Percentiles rank a stretch among this genome's conserved stretches.
These are phyloP conservation scores for Tolypocladium tropicale DNA, from an alignment of 2,329 filamentous ascomycete genomes.

Conservation along the genomic window DNA sequence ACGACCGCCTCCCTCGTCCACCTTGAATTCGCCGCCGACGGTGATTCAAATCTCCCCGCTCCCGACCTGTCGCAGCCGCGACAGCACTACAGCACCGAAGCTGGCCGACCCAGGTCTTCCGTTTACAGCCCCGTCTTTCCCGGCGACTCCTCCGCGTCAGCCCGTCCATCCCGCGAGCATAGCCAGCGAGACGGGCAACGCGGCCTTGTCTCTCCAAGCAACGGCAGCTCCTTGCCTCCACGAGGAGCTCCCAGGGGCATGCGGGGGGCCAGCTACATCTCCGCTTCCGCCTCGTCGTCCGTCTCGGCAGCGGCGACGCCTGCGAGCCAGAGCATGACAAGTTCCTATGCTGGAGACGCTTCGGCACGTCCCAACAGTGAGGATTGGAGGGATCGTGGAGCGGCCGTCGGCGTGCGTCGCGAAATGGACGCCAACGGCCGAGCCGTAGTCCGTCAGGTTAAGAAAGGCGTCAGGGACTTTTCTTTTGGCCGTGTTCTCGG, in stretches of 20 bases:
- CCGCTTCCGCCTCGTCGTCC: conserved; percentile 26
- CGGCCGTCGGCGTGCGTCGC: conserved; percentile 72
- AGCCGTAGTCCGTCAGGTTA: conserved; percentile 71
- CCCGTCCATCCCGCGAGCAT: conserved; percentile 49
- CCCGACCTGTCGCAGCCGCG: conserved; percentile 1
- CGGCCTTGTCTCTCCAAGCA: not conserved
- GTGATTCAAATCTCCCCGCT: not conserved
- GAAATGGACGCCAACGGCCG: conserved; percentile 81
- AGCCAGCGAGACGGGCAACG: conserved; percentile 47
- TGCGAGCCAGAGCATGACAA: conserved; percentile 10
- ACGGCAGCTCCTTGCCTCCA: conserved; percentile 55
- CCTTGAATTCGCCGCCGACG: conserved; percentile 9
- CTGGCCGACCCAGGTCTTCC: conserved; percentile 29
- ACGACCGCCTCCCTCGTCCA: not conserved
- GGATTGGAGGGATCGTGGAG: conserved; percentile 92
- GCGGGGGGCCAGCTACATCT: conserved; percentile 54
- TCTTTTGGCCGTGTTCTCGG: conserved; percentile 83
- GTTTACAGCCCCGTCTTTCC: conserved; percentile 23
- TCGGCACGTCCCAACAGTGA: conserved; percentile 55
- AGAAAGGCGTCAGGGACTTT: conserved; percentile 97
- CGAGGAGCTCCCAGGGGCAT: conserved; percentile 68
- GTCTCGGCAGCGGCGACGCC: conserved; percentile 1
- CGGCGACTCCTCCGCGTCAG: not conserved
- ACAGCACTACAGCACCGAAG: conserved; percentile 1
- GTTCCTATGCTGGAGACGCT: conserved; percentile 27